A percentile compares a stretch with the other conserved stretches of the same genome.
These are phyloP conservation scores for Chaetomium globosum DNA, from an alignment of 2,329 filamentous ascomycete species.

Conservation along the genomic window DNA sequence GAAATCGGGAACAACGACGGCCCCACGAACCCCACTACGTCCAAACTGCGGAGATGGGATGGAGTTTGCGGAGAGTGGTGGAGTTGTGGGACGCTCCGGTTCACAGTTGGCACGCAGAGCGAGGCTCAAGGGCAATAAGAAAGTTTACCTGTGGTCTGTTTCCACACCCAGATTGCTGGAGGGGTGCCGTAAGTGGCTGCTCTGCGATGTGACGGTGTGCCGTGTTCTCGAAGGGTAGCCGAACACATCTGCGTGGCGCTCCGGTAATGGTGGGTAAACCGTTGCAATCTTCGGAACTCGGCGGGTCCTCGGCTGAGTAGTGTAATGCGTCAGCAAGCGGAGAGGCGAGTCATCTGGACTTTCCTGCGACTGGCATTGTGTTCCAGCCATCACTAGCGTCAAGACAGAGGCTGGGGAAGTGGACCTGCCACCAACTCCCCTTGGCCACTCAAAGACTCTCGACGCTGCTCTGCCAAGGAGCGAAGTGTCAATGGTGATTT, in stretches of 20 bases:
- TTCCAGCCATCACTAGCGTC: conserved; percentile 7
- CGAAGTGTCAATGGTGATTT: conserved; percentile 9
- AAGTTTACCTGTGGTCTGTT: not conserved
- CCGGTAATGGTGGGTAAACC: conserved; percentile 13
- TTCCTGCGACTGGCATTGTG: conserved; percentile 9
- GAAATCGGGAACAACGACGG: conserved; percentile 21
- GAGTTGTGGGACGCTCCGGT: conserved; percentile 6
- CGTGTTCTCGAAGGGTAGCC: conserved; percentile 24
- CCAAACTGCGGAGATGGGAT: conserved; percentile 26
- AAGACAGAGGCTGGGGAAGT: conserved; percentile 11
- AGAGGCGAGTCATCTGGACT: conserved; percentile 22
- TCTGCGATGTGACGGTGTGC: conserved; percentile 11
- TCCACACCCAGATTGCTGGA: not conserved
- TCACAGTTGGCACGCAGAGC: not conserved
- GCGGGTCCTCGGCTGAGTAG: conserved; percentile 22
- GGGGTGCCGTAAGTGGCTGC: conserved; percentile 1
- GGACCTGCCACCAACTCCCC: not conserved
- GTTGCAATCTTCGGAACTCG: conserved; percentile 11
- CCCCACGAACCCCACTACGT: conserved; percentile 22
- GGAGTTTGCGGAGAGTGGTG: conserved; percentile 2
- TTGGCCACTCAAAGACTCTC: not conserved
- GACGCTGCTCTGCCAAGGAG: conserved; percentile 1
- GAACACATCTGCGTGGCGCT: conserved; percentile 18
- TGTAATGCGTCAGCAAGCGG: conserved; percentile 28
- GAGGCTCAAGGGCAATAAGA: no score